These are phyloP conservation scores for Rosa persica DNA, from an alignment of 306 rosid genomes.

Conservation along the genomic window DNA sequence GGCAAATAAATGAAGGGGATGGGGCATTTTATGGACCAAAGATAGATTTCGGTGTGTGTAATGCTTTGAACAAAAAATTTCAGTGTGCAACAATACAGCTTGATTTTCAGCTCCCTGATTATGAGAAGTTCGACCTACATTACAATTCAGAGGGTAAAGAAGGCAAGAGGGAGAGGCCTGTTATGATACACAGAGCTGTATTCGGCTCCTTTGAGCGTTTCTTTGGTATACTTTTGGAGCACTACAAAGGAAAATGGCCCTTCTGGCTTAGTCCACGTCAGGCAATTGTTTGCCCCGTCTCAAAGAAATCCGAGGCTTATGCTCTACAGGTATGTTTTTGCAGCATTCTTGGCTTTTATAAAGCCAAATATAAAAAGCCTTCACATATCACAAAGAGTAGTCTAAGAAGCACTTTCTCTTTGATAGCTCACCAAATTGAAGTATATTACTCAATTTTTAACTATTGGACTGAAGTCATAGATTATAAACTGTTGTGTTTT, in stretches of 20 bases:
- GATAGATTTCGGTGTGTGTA: conserved; percentile 88
- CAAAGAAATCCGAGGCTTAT: conserved; percentile 73
- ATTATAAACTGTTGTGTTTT: conserved; percentile 20
- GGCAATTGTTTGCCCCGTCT: conserved; percentile 89
- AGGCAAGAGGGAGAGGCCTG: conserved; percentile 79
- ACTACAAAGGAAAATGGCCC: conserved; percentile 95
- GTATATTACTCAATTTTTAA: not conserved
- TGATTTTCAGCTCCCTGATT: conserved; percentile 90
- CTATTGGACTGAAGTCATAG: no score
- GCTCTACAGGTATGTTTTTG: conserved; percentile 53
- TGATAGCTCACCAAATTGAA: not conserved
- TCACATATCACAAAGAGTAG: no score
- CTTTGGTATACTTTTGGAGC: conserved; percentile 87
- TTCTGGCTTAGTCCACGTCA: conserved; percentile 98
- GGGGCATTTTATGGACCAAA: conserved; percentile 99
- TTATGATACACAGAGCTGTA: conserved; percentile 92
- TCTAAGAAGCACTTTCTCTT: not conserved
- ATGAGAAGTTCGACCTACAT: conserved; percentile 62
- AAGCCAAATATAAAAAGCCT: not conserved
- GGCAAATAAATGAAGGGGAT: conserved; percentile 95
- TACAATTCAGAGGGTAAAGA: conserved; percentile 84
- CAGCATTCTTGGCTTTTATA: not conserved
- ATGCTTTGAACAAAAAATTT: conserved; percentile 78
- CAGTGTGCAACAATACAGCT: conserved; percentile 93
- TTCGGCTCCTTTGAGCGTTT: conserved; percentile 89